phyloP scores from a whole-genome alignment of 1,284 basidiomycete genomes.

The Sanghuangporus sanghuang region DNA sequence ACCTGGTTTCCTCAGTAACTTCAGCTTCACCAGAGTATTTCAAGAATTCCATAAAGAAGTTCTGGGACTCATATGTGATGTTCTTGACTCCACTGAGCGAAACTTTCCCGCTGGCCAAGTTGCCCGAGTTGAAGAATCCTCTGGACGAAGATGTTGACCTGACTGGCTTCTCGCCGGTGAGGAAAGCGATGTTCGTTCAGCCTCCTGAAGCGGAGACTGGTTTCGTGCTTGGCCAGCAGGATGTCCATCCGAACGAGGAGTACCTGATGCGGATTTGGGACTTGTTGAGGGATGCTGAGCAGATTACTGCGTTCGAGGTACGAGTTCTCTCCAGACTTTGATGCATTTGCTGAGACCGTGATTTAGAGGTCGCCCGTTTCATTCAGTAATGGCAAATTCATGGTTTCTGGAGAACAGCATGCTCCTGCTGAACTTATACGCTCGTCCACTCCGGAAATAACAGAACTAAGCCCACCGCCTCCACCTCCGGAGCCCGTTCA shows the following conservation, averaged over 20 bases:
- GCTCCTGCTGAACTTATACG: neutral
- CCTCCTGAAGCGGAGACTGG: conserved; percentile 22
- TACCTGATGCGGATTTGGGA: conserved; percentile 92
- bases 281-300: conserved; percentile 71
- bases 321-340: conserved; percentile 20
- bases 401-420: neutral
- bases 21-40: conserved; percentile 21
- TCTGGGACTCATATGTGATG: conserved; percentile 73
- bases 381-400: conserved; percentile 27
- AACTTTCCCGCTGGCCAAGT: conserved; percentile 64
- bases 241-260: conserved; percentile 91
- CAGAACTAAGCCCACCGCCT: neutral
- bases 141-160: conserved; percentile 92
- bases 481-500: conserved; percentile 3
- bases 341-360: conserved; percentile 1
- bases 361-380: conserved; percentile 37
- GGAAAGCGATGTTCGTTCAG: conserved; percentile 42
- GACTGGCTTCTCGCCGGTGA: conserved; percentile 82
- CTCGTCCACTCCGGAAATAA: conserved; percentile 7
- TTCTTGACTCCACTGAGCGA: conserved; percentile 62
- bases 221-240: conserved; percentile 31
- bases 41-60: conserved; percentile 37
- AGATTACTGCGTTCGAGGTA: conserved; percentile 57
- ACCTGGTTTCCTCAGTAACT: conserved; percentile 36
- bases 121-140: conserved; percentile 61